Evolutionary conservation across 352 stramenopile genomes (phyloP).

Genomic region (Globisporangium paroecandrum): DNA sequence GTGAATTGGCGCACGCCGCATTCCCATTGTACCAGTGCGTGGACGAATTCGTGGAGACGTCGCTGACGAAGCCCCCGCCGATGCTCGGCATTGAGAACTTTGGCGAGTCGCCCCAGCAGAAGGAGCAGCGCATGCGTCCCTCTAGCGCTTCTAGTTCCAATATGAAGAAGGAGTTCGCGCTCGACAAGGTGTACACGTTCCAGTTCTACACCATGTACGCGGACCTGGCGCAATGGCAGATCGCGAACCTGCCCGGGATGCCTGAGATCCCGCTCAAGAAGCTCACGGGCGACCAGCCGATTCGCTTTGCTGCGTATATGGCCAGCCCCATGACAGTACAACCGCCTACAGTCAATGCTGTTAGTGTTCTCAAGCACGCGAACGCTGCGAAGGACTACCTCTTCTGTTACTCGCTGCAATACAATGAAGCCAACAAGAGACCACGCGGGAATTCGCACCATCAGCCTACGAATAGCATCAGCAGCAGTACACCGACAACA

Average conservation of each 20-base stretch:
- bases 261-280: constrained; percentile 39
- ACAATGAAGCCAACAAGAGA: constrained; percentile 18
- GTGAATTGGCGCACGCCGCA: constrained; percentile 43
- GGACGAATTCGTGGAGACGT: constrained; percentile 43
- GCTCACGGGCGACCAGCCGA: constrained; percentile 28
- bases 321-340: constrained; percentile 12
- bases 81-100: constrained; percentile 33
- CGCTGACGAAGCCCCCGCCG: constrained; percentile 10
- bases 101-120: constrained; percentile 30
- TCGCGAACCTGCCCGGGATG: constrained; percentile 41
- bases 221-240: constrained; percentile 43
- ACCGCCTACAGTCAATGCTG: not conserved
- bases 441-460: not conserved
- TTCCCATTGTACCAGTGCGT: constrained; percentile 51
- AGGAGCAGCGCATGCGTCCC: constrained; percentile 16
- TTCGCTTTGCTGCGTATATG: constrained; percentile 45
- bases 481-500: constrained; percentile 1
- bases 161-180: constrained; percentile 23
- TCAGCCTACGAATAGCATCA: constrained; percentile 4
- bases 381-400: constrained; percentile 35
- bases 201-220: constrained; percentile 51
- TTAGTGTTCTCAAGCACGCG: constrained; percentile 17
- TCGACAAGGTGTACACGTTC: constrained; percentile 55
- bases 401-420: constrained; percentile 49
- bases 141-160: constrained; percentile 9